These are phyloP conservation scores for Chrysosporium keratinophilum DNA, from an alignment of 2,329 filamentous ascomycete species.

Conservation along the genomic window DNA sequence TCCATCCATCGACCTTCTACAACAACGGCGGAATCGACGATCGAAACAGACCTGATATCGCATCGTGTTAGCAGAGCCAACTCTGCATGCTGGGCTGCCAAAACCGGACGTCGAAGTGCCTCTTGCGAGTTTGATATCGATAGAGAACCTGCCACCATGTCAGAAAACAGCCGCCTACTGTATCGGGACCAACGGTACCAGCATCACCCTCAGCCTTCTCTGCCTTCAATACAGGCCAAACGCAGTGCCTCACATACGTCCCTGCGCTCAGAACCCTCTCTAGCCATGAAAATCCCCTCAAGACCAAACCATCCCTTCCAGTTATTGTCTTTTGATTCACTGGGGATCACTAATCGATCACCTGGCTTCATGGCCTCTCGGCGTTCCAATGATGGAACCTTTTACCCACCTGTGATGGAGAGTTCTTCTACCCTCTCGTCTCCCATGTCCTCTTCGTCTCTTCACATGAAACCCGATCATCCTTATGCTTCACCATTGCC, in stretches of 20 bases:
- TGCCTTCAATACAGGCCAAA: conserved; percentile 9
- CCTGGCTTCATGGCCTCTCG: conserved; percentile 2
- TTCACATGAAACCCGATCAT: conserved; percentile 6
- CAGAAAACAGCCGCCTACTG: conserved; percentile 8
- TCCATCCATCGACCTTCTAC: not conserved
- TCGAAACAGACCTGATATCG: conserved; percentile 7
- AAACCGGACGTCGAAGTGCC: conserved; percentile 7
- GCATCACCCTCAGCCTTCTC: not conserved
- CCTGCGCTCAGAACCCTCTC: conserved; percentile 24
- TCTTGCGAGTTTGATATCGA: conserved; percentile 9
- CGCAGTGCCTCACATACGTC: conserved; percentile 13
- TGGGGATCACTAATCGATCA: conserved; percentile 40
- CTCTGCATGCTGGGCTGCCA: conserved; percentile 2
- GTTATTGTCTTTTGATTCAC: conserved; percentile 44
- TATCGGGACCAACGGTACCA: conserved; percentile 7
- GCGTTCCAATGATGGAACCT: not conserved
- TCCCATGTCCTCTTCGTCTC: conserved; percentile 25
- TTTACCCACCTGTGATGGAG: not conserved
- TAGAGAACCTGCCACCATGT: not conserved
- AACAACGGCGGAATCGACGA: conserved; percentile 1
- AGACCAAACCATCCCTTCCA: conserved; percentile 35
- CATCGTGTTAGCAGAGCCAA: not conserved
- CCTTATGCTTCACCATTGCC: conserved; percentile 31
- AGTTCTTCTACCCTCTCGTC: conserved; percentile 3
- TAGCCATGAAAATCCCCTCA: conserved; percentile 29